A percentile compares a stretch with the other conserved stretches of the same genome.
Conservation (phyloP, 1,284 basidiomycete species). For the Cerioporus squamosus region DNA sequence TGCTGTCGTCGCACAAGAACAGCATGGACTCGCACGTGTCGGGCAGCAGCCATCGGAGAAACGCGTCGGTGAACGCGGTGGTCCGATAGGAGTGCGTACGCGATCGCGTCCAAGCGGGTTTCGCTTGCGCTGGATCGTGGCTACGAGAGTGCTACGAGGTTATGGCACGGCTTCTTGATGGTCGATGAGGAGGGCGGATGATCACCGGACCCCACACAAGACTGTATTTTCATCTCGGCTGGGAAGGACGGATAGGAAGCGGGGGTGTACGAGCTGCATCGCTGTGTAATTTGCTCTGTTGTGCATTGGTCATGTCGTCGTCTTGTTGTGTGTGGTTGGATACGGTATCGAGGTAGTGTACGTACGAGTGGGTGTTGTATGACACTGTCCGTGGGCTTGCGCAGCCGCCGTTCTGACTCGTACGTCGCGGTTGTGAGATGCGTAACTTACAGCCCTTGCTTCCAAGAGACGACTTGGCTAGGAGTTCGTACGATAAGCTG, state of each 20-base stretch:
- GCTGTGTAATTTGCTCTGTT: conserved; percentile 28
- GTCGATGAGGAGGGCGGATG: background rate
- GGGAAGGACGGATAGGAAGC: conserved; percentile 2
- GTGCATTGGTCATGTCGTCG: conserved; percentile 22
- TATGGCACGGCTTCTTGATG: background rate
- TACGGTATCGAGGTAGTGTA: no score
- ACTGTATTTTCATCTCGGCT: background rate
- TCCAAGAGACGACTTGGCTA: no score
- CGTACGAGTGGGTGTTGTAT: background rate
- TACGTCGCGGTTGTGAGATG: no score
- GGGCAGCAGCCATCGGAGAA: conserved; percentile 54
- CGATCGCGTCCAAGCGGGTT: conserved; percentile 7
- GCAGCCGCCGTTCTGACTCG: background rate
- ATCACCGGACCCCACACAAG: background rate
- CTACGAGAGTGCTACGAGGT: background rate
- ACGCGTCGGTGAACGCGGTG: conserved; percentile 64
- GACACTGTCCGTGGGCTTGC: background rate
- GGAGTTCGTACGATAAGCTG: no score
- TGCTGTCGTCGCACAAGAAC: conserved; percentile 49
- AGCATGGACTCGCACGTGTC: conserved; percentile 48
- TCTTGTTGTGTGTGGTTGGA: background rate
- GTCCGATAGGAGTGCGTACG: conserved; percentile 27
- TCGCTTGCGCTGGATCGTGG: background rate
- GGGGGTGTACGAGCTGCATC: conserved; percentile 19
- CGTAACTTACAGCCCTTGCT: no score